Conservation (phyloP, 306 rosid species). For the Gillenia trifoliata region DNA sequence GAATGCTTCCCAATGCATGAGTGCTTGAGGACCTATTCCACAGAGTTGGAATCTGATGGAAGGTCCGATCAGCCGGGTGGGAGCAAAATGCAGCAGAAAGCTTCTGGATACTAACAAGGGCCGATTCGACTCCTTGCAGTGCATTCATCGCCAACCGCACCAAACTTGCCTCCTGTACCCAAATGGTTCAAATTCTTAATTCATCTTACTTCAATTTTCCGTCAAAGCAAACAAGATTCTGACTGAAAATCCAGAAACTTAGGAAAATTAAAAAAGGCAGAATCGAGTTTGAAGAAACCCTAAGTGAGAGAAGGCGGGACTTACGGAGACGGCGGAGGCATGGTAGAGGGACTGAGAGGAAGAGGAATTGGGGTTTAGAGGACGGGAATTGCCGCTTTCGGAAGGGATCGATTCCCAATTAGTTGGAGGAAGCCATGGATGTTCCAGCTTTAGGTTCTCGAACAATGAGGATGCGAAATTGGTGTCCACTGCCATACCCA, state of each 20-base stretch:
- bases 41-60: conserved; percentile 54
- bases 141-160: conserved; percentile 75
- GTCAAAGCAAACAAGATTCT: not conserved
- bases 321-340: conserved; percentile 68
- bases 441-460: conserved; percentile 57
- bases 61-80: conserved; percentile 66
- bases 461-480: conserved; percentile 47
- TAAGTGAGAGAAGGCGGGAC: conserved; percentile 16
- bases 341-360: conserved; percentile 2
- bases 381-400: conserved; percentile 38
- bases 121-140: conserved; percentile 64
- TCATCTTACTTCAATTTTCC: not conserved
- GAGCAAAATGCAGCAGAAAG: conserved; percentile 51
- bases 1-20: conserved; percentile 64
- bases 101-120: conserved; percentile 57
- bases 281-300: not conserved
- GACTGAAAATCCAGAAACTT: not conserved
- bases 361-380: conserved; percentile 15
- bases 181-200: conserved; percentile 3
- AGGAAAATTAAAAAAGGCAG: too few relatives aligned
- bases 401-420: conserved; percentile 75
- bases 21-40: conserved; percentile 82
- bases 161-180: conserved; percentile 68
- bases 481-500: conserved; percentile 42
- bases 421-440: conserved; percentile 72